Evolutionary conservation across 371 early-diverging fungal genomes (phyloP), one percentile per base, ranked within the genome.

Genomic region (Zychaea mexicana): DNA sequence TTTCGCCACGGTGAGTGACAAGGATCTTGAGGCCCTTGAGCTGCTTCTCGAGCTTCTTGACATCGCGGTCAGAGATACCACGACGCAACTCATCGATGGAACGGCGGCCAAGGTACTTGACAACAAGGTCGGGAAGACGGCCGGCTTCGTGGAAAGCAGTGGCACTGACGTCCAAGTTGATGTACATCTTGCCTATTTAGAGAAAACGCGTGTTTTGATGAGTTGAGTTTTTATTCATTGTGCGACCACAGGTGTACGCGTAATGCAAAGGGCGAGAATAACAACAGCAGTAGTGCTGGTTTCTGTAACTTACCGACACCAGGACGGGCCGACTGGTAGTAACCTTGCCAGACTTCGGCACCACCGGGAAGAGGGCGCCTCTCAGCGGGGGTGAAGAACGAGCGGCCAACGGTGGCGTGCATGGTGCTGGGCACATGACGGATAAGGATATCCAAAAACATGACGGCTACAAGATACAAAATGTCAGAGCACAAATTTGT

Each of bases 301-400:
- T 60, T 45, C 6, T 36, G 15, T 22, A 26, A 77, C 60, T 73
- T 80, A 73, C 92, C 90, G 2, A 72, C 39, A 56, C 90, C 81
- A 13, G 96, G 91, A 8, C 91, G 82, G 22, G 93, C 86, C 26
- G 92, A 90, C 68, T 94, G 94, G 64, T 92, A 94, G 74, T 87
- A 94, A 12, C 98, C 98, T 66, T 90, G 89, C 95, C 96, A 95
- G 5, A 94, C 86, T 74, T 94, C 94, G n/a, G 90, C 81, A 26
- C 94, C 96, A 49, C 91, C 90, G 36, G 79, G 81, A 31, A 87
- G 81, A 0, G 73, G 56, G 24, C 73, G 68, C 1, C 84, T 77
- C 30, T 87, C 86, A n/a, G 82, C 79, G 17, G 89, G 84, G 3
- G 91, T 93, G 70, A 85, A 96, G 79, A 95, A 96, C 8, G 94